phyloP scores from a whole-genome alignment of 345 rosid species.

The Ailanthus altissimus region DNA sequence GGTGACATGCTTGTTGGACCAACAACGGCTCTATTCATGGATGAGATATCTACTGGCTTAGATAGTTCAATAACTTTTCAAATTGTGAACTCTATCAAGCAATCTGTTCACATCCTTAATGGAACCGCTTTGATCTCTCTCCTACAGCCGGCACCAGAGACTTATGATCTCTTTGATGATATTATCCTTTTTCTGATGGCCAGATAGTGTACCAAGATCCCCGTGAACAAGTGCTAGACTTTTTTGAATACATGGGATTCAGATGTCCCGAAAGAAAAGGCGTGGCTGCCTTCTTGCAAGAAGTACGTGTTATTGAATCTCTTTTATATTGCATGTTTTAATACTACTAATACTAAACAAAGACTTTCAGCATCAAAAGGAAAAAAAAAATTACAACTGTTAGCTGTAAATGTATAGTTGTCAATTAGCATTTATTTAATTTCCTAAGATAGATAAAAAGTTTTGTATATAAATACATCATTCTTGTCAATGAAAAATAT shows the following conservation, averaged over 20 bases:
- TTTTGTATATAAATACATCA: too few species aligned
- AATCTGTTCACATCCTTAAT: slow-evolving; percentile 48
- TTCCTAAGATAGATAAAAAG: too few species aligned
- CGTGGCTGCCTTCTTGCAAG: slow-evolving; percentile 76
- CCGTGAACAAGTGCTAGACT: slow-evolving; percentile 51
- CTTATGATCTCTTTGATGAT: slow-evolving; percentile 74
- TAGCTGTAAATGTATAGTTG: too few species aligned
- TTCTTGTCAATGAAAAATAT: too few species aligned
- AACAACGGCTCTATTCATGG: slow-evolving; percentile 68
- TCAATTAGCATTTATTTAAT: too few species aligned
- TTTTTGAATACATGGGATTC: slow-evolving; percentile 68
- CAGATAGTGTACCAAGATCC: slow-evolving; percentile 74
- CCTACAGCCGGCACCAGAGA: slow-evolving; percentile 84
- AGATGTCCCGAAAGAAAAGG: slow-evolving; percentile 79
- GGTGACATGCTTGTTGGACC: slow-evolving; percentile 84
- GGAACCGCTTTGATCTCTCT: slow-evolving; percentile 74
- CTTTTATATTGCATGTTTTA: too few species aligned
- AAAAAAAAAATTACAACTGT: too few species aligned
- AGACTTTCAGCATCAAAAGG: too few species aligned
- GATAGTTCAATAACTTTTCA: slow-evolving; percentile 80
- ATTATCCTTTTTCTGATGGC: slow-evolving; percentile 68
- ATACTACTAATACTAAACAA: too few species aligned
- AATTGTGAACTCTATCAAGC: slow-evolving; percentile 61
- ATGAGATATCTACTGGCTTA: slow-evolving; percentile 77
- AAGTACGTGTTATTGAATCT: slow-evolving; percentile 43